Evolutionary conservation across 1,284 basidiomycete genomes (phyloP).

Genomic region (Serendipita sp.): DNA sequence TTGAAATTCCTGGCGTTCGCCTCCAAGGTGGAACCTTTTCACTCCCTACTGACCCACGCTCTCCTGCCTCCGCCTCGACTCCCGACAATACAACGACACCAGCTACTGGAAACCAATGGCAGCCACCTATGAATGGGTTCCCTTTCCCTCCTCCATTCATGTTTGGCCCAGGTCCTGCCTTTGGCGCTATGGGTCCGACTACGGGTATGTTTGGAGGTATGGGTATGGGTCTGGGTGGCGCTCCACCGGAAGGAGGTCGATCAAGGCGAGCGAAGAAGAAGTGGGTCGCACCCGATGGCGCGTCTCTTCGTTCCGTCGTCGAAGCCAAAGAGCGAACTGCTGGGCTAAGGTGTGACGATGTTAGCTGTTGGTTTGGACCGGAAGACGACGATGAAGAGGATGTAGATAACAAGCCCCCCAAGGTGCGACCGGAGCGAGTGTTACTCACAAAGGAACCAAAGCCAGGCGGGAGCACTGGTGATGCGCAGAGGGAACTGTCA

Average conservation of each 20-base stretch:
- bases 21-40: background rate
- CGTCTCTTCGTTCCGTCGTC: conserved; percentile 51
- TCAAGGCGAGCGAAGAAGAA: background rate
- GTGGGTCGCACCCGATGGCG: conserved; percentile 42
- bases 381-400: conserved; percentile 54
- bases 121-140: background rate
- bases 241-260: too few relatives aligned
- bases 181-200: background rate
- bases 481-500: conserved; percentile 18
- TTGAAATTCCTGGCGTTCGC: background rate
- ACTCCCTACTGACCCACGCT: too few relatives aligned
- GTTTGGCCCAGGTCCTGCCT: background rate
- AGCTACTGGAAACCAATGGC: too few relatives aligned
- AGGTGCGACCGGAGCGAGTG: conserved; percentile 17
- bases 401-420: conserved; percentile 16
- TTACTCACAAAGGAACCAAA: conserved; percentile 12
- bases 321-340: conserved; percentile 54
- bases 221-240: background rate
- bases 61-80: too few relatives aligned
- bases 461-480: conserved; percentile 11
- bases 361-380: conserved; percentile 57
- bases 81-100: too few relatives aligned
- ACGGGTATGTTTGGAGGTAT: background rate
- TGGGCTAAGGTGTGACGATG: conserved; percentile 52
- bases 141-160: background rate